These are phyloP conservation scores for Coleophoma eucalyptorum DNA, from an alignment of 2,329 filamentous ascomycete genomes.

Conservation along the genomic window DNA sequence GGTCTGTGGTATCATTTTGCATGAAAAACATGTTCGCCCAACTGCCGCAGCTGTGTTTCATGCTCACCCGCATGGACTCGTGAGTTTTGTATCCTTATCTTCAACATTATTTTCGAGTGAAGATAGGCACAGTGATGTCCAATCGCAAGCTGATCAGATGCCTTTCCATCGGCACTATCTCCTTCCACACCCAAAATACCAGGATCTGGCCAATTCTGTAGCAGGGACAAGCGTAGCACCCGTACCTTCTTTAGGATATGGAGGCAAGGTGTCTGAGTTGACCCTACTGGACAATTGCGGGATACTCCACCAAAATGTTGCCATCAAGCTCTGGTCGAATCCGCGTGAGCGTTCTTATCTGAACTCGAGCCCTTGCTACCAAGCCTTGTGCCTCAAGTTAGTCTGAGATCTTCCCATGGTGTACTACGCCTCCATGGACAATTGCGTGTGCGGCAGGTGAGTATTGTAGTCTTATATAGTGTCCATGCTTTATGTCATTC, in stretches of 20 bases:
- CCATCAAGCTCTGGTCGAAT: constrained; percentile 9
- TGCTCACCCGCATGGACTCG: constrained; percentile 6
- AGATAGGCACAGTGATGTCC: neutral
- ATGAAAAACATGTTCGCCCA: constrained; percentile 6
- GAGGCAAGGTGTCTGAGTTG: neutral
- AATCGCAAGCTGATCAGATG: constrained; percentile 4
- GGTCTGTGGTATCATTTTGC: constrained; percentile 4
- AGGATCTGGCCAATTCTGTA: constrained; percentile 5
- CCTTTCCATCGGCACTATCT: constrained; percentile 2
- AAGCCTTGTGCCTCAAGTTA: constrained; percentile 15
- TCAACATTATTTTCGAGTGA: neutral
- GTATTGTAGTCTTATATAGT: constrained; percentile 8
- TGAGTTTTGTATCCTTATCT: constrained; percentile 11
- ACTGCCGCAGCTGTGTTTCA: constrained; percentile 14
- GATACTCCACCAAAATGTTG: constrained; percentile 1
- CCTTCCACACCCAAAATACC: constrained; percentile 4
- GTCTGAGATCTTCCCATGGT: constrained; percentile 12
- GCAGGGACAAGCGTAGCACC: constrained; percentile 8
- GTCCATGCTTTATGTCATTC: constrained; percentile 29
- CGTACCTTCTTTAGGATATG: constrained; percentile 1
- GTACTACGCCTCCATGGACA: constrained; percentile 7
- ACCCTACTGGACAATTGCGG: neutral
- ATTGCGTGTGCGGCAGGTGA: neutral
- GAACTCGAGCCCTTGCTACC: constrained; percentile 8
- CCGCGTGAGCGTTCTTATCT: constrained; percentile 12